Base-by-base conservation (phyloP, 768 basidiomycete genomes). In the Russula vinacea region DNA sequence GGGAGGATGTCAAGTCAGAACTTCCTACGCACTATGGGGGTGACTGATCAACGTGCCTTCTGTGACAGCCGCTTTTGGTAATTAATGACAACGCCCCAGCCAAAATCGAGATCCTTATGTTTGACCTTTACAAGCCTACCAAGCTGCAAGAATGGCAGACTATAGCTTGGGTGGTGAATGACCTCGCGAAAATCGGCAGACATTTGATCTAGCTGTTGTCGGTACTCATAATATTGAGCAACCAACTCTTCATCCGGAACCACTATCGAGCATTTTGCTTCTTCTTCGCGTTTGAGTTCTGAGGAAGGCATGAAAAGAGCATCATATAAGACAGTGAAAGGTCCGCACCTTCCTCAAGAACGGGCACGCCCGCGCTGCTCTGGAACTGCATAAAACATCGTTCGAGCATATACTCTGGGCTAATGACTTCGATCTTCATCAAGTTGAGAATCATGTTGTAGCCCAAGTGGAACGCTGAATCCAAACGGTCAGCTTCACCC, bases 401-500 rank as follows among this genome's bases (percentile, higher is more conserved):
- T 75, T 97, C 92, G 13, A 99, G 81, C 96, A 99, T 98, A 74
- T 83, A 98, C 77, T 99, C 97, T 7, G 97, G 97, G 70, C 92
- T 98, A 70, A 99, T 88, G 6, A 95, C 96, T 75, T 99, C 97
- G 19, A 99, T 97, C 73, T 98, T 90, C 86, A 99, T 95, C 68
- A 99, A 76, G 76, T 98, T 99, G 72, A 99, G 79, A 37, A 99
- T 84, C 97, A 99, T 99, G 75, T 99, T 99, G 76, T 99, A 99
- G 19, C 97, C 96, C 16, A 99, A 79, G 76, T 98, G 94, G 79
- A 99, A 99, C 5, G 97, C 97, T 7, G 97, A 99, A 75, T 98
- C 94, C 56, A 99, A 79, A 54, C 95, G 81, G 74, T 99, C 96
- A 5, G 97, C 94, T 78, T 96, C 90, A 52, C 97, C 97, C 75